Evolutionary conservation across 2,329 filamentous ascomycete species (phyloP), one percentile per base, ranked within the genome.

Genomic region (Volutella citrinella): DNA sequence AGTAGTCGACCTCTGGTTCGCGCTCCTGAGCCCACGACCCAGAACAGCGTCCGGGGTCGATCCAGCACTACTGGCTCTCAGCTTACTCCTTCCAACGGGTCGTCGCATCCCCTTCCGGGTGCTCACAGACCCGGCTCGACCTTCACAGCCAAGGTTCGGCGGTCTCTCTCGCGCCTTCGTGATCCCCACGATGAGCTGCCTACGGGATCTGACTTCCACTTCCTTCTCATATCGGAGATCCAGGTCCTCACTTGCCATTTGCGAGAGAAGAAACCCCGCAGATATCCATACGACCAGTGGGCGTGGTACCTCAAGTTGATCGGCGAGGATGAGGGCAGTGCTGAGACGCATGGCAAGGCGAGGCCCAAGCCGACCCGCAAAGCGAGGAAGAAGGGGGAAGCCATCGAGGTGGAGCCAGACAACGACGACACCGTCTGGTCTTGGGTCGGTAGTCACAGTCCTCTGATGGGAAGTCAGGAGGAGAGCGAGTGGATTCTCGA

Each of bases 261-360:
- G 52, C 65, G 85, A 20, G 73, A 76, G 13, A 59, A 67, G 27
- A 60, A 70, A 5, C 71, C 76, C 3, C 80, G 80, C 35, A 74
- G 72, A 34, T 96, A 95, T 56, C 71, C 68, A 0, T 96, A 89
- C 44, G 80, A 89, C 46, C 84, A 95, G 55, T 95, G 89, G 90
- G 84, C 84, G 0, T 86, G 87, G 66, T 93, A 87, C 49, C 81
- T 90, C 7, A 76, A 78, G 15, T 70, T 95, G 19, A 85, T 95
- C n/a, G 78, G 78, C 28, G 76, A 81, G 51, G 76, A 81, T 53
- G 77, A 82, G 51, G 62, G 60, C 34, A 65, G 65, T 43, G 61
- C 72, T 3, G 57, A 63, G 6, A 71, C 61, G 13, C 78, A 82
- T 49, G 56, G 67, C n/a, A 66, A 63, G 37, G 60, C 60, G 7